Base-by-base conservation (phyloP, 306 rosid species). In the Echinosophora koreensis region DNA sequence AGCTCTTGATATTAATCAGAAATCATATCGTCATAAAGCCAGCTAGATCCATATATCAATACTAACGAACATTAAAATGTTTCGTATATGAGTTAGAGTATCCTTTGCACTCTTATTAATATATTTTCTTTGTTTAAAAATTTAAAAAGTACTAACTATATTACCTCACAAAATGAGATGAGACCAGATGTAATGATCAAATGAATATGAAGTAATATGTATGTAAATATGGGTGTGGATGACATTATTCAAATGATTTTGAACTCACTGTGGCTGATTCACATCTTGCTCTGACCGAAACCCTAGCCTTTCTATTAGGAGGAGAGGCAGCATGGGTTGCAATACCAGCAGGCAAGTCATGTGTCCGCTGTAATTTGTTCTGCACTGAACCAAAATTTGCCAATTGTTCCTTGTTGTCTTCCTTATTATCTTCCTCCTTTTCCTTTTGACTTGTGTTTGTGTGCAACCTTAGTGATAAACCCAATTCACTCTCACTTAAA, bases 281-380 rank as follows among this genome's bases (percentile, higher is more conserved):
- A 82, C 98, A 92, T 90, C 98, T 89, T 32, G 97, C 97, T 84
- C 98, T 80, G 41, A 95, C 96, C 0, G 97, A 95, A 89, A 95
- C 97, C 96, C 98, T 92, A 87, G 98, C 88, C 75, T 95, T 95
- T 80, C 96, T 89, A 28, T 88, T 89, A 35, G 92, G 87, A 34
- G 85, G 89, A 5, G 87, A 44, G 15, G 81, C 84, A 56, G 74
- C 86, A 28, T 85, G 89, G 63, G 80, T 71, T 4, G 84, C 64
- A 46, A 81, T 74, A 50, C 80, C 80, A 0, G 77, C 80, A 0
- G 77, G 66, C 27, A 82, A 46, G 1, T 75, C 59, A 62, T 76
- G 74, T 12, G 85, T 78, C 13, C 82, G 55, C 39, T 89, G 90
- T 3, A 75, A 38, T 81, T 90, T 87, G 86, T 80, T 89, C 58